Evolutionary conservation across 371 early-diverging fungal species (phyloP).

Genomic region (Cokeromyces recurvatus): DNA sequence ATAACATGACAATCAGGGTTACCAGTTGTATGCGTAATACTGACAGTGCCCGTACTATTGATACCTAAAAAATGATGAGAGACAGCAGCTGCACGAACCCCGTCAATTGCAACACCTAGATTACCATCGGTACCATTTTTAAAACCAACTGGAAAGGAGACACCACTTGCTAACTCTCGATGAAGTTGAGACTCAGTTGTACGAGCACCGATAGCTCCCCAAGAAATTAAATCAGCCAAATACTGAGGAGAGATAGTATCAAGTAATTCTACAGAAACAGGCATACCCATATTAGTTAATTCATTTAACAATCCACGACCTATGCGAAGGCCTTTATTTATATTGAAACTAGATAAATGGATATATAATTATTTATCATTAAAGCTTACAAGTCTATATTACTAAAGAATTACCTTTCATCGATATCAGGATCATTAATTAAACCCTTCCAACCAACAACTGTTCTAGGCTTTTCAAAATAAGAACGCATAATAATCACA

Average conservation of each 20-base stretch:
- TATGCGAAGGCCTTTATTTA: conserved; percentile 87
- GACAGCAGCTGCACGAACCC: conserved; percentile 79
- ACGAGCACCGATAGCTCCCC: conserved; percentile 95
- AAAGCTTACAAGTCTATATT: background rate
- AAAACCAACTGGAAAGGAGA: conserved; percentile 93
- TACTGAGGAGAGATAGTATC: conserved; percentile 96
- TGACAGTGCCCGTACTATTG: conserved; percentile 88
- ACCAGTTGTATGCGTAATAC: conserved; percentile 83
- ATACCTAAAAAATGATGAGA: conserved; percentile 57
- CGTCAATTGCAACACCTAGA: conserved; percentile 82
- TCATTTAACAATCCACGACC: conserved; percentile 53
- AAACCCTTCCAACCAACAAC: conserved; percentile 94
- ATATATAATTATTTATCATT: background rate
- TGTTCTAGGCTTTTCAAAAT: conserved; percentile 94
- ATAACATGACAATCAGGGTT: conserved; percentile 57
- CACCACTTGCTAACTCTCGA: conserved; percentile 89
- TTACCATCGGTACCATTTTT: conserved; percentile 94
- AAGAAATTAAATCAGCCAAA: conserved; percentile 85
- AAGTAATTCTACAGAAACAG: conserved; percentile 85
- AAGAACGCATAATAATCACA: conserved; percentile 85
- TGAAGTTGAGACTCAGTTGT: conserved; percentile 93
- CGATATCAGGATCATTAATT: conserved; percentile 87
- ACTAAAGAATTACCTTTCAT: conserved; percentile 54
- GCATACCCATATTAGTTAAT: conserved; percentile 80
- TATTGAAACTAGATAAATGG: conserved; percentile 56